These are phyloP conservation scores for Saturnispora silvae DNA, from an alignment of 805 yeast species.

Conservation along the genomic window DNA sequence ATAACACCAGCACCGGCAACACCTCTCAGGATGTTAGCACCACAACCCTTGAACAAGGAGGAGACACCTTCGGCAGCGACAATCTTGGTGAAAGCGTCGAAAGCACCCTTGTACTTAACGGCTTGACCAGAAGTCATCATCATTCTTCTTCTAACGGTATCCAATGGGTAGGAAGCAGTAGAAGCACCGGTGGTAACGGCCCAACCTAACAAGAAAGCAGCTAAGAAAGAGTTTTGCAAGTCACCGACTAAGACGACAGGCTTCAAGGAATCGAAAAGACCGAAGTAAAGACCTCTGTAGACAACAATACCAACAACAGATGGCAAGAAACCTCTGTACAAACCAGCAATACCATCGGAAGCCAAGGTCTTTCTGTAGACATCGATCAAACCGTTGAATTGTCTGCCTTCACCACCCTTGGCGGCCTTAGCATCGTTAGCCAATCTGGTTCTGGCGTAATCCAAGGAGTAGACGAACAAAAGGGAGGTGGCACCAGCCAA, in stretches of 20 bases:
- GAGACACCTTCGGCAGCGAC: constrained; percentile 92
- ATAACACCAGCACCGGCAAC: constrained; percentile 99
- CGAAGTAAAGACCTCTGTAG: constrained; percentile 99
- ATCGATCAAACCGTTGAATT: constrained; percentile 94
- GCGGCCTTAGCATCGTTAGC: constrained; percentile 95
- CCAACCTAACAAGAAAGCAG: constrained; percentile 96
- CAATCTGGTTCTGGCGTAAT: constrained; percentile 97
- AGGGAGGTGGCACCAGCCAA: constrained; percentile 94
- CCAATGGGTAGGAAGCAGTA: constrained; percentile 97
- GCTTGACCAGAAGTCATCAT: constrained; percentile 99
- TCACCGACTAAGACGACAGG: constrained; percentile 92
- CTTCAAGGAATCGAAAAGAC: constrained; percentile 93
- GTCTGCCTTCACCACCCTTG: constrained; percentile 72
- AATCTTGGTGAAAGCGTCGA: constrained; percentile 84
- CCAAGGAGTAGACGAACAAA: constrained; percentile 90
- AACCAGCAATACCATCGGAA: constrained; percentile 95
- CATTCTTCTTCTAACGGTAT: constrained; percentile 99
- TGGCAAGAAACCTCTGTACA: constrained; percentile 99
- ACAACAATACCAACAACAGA: constrained; percentile 95
- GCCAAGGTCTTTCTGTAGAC: constrained; percentile 94
- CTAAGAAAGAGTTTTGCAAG: constrained; percentile 87
- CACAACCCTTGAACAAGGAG: constrained; percentile 97
- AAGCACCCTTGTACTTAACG: constrained; percentile 90
- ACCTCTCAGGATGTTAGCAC: constrained; percentile 99
- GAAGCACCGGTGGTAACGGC: constrained; percentile 97